Evolutionary conservation across 1,139 yeast genomes (phyloP).

Genomic region (Lodderomyces elongisporus): DNA sequence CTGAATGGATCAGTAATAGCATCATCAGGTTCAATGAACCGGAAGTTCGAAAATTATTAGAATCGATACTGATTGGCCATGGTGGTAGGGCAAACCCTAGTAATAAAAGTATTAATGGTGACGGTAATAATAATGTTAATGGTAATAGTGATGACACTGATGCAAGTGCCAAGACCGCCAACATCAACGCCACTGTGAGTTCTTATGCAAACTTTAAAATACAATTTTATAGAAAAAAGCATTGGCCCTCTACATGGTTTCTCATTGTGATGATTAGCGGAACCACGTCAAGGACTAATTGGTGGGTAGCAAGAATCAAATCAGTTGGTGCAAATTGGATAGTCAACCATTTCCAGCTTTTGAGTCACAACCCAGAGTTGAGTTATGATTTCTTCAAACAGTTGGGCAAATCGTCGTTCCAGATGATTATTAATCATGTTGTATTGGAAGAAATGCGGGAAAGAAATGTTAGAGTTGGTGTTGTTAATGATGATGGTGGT

Average conservation of each 20-base stretch:
- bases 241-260: conserved; percentile 75
- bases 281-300: conserved; percentile 42
- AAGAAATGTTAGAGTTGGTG: conserved; percentile 12
- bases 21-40: conserved; percentile 44
- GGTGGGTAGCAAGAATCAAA: conserved; percentile 64
- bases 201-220: conserved; percentile 19
- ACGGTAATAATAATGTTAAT: conserved; percentile 6
- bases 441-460: conserved; percentile 52
- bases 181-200: too few relatives aligned
- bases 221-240: conserved; percentile 55
- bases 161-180: not conserved
- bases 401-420: conserved; percentile 50
- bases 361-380: conserved; percentile 18
- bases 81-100: too few relatives aligned
- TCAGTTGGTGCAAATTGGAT: conserved; percentile 63
- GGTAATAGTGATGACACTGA: too few relatives aligned
- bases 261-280: conserved; percentile 45
- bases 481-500: conserved; percentile 4
- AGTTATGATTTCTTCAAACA: conserved; percentile 47
- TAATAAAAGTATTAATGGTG: not conserved
- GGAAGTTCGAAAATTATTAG: conserved; percentile 27
- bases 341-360: conserved; percentile 43
- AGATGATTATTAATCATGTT: conserved; percentile 59
- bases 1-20: conserved; percentile 63
- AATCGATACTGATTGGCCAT: conserved; percentile 5